Evolutionary conservation across 768 basidiomycete species (phyloP).

Genomic region (Mrakia hoshinonis): DNA sequence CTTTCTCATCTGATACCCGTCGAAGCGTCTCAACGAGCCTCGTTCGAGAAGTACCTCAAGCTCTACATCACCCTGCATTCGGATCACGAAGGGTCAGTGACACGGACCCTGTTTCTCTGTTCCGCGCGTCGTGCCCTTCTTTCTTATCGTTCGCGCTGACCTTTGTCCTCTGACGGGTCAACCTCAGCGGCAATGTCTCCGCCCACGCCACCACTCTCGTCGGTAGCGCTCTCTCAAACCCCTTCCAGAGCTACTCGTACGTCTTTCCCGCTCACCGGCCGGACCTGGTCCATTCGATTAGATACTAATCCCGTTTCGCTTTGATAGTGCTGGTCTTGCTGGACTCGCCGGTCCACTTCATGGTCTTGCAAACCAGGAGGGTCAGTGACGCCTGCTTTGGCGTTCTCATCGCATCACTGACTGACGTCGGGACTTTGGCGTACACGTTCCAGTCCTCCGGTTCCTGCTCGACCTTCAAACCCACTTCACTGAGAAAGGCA

Average conservation of each 20-base stretch:
- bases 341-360: slow-evolving; percentile 97
- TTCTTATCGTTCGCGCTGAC: not conserved
- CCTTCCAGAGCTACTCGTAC: slow-evolving; percentile 79
- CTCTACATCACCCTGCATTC: slow-evolving; percentile 66
- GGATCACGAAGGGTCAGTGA: slow-evolving; percentile 89
- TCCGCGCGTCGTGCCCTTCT: not conserved
- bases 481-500: slow-evolving; percentile 43
- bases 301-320: not conserved
- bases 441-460: slow-evolving; percentile 53
- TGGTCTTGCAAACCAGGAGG: slow-evolving; percentile 94
- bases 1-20: slow-evolving; percentile 7
- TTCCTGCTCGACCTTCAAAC: slow-evolving; percentile 94
- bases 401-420: too few relatives aligned
- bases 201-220: slow-evolving; percentile 44
- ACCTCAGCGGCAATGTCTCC: slow-evolving; percentile 26
- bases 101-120: too few relatives aligned
- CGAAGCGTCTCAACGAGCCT: not conserved
- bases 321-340: slow-evolving; percentile 61
- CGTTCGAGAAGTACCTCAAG: slow-evolving; percentile 14
- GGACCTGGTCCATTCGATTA: not conserved
- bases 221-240: slow-evolving; percentile 87
- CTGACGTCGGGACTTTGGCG: too few relatives aligned
- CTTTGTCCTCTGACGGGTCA: too few relatives aligned
- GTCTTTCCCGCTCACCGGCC: not conserved
- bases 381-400: too few relatives aligned